Conservation (phyloP, 345 rosid genomes). For the Bretschneidera sinensis region DNA sequence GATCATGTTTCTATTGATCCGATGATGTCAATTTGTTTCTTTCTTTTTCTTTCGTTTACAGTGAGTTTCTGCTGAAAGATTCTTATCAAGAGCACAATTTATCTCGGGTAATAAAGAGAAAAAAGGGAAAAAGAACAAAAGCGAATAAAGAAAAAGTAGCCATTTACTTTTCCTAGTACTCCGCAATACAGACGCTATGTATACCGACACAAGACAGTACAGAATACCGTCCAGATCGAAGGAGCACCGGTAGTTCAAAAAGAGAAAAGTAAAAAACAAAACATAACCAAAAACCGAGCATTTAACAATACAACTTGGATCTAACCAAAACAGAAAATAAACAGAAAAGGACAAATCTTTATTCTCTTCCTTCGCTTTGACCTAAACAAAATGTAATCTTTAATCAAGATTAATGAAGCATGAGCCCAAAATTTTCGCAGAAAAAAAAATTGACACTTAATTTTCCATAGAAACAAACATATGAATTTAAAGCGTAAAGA, state of each 20-base stretch:
- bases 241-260: background rate
- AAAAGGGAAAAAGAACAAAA: slow-evolving; percentile 8
- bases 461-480: background rate
- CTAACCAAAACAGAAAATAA: background rate
- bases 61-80: background rate
- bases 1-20: background rate
- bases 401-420: background rate
- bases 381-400: background rate
- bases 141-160: slow-evolving; percentile 27
- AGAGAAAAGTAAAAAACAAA: background rate
- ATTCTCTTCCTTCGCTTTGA: background rate
- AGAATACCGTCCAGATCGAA: background rate
- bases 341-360: background rate
- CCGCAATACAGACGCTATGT: background rate
- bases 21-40: background rate
- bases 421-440: background rate
- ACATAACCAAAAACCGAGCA: background rate
- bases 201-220: background rate
- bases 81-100: background rate
- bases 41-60: background rate
- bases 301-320: background rate
- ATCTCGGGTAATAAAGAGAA: background rate
- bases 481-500: background rate
- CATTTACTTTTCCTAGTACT: slow-evolving; percentile 21
- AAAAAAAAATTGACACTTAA: background rate